A percentile compares a stretch with the other conserved stretches of the same genome.
Conservation (phyloP, 768 basidiomycete species). For the Leucocoprinus sp. region DNA sequence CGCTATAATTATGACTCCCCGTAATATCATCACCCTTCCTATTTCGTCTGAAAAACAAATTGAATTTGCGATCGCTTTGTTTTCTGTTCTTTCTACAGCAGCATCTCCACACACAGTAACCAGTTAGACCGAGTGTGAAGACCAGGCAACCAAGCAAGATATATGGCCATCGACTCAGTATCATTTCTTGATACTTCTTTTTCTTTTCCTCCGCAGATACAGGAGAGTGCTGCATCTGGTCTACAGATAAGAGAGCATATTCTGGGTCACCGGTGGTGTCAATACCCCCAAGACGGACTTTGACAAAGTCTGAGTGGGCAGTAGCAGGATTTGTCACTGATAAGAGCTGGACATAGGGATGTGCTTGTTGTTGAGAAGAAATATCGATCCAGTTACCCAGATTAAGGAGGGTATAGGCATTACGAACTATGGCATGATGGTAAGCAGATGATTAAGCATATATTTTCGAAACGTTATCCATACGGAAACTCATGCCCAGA, state of each 20-base stretch:
- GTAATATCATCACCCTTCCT: slow-evolving; percentile 2
- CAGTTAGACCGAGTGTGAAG: slow-evolving; percentile 36
- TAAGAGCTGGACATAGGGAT: slow-evolving; percentile 66
- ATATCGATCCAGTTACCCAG: slow-evolving; percentile 61
- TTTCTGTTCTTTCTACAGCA: slow-evolving; percentile 35
- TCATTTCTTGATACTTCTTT: slow-evolving; percentile 51
- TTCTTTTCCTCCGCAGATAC: slow-evolving; percentile 59
- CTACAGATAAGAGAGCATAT: slow-evolving; percentile 52
- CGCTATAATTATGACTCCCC: neutral
- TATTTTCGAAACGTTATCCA: slow-evolving; percentile 16
- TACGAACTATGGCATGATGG: slow-evolving; percentile 49
- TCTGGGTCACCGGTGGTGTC: slow-evolving; percentile 47
- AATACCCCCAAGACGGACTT: slow-evolving; percentile 48
- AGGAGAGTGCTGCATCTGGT: slow-evolving; percentile 54
- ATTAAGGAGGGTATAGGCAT: slow-evolving; percentile 63
- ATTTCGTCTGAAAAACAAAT: slow-evolving; percentile 11
- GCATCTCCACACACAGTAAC: slow-evolving; percentile 51
- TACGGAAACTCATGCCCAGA: slow-evolving; percentile 74
- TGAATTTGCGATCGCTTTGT: slow-evolving; percentile 12
- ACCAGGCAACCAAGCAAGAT: slow-evolving; percentile 55
- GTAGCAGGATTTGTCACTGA: slow-evolving; percentile 43
- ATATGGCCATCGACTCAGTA: slow-evolving; percentile 68
- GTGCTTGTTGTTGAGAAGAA: slow-evolving; percentile 32
- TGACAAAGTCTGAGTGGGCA: slow-evolving; percentile 61
- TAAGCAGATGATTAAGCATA: slow-evolving; percentile 5